phyloP scores from a whole-genome alignment of 768 basidiomycete species.

The Mycena amicta region DNA sequence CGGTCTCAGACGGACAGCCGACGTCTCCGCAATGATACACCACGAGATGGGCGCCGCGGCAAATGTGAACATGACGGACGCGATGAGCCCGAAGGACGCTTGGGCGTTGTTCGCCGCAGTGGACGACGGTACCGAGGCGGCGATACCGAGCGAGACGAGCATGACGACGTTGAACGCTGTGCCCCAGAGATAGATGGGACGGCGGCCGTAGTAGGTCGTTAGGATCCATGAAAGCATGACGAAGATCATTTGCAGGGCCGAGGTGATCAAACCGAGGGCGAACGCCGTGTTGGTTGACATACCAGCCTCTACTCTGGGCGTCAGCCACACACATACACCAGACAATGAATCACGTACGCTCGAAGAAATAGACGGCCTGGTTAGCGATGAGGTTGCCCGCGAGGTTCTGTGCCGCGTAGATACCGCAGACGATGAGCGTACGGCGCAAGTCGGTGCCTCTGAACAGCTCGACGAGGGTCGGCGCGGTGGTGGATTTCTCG shows the following conservation, averaged over 20 bases:
- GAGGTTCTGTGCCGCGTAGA: conserved; percentile 22
- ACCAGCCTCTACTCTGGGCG: conserved; percentile 14
- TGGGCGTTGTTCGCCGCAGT: conserved; percentile 8
- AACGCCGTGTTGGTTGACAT: conserved; percentile 16
- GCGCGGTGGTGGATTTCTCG: conserved; percentile 7
- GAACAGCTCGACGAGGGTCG: conserved; percentile 18
- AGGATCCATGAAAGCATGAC: conserved; percentile 23
- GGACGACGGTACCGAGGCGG: conserved; percentile 14
- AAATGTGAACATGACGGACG: conserved; percentile 19
- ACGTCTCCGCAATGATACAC: conserved; percentile 19
- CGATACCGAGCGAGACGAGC: conserved; percentile 20
- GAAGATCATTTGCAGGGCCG: conserved; percentile 24
- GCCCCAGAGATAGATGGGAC: conserved; percentile 22
- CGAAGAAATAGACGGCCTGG: conserved; percentile 23
- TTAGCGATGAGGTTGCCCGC: conserved; percentile 24
- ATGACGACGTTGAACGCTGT: conserved; percentile 20
- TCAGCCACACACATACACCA: background rate
- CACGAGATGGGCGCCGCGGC: conserved; percentile 21
- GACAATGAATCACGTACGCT: conserved; percentile 11
- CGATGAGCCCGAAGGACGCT: conserved; percentile 20
- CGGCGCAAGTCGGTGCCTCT: conserved; percentile 20
- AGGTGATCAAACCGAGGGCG: conserved; percentile 22
- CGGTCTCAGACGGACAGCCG: conserved; percentile 17
- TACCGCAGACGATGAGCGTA: conserved; percentile 22
- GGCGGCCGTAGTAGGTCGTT: conserved; percentile 20